Percentiles rank a stretch among this genome's conserved stretches.
Evolutionary conservation across 1,284 basidiomycete genomes (phyloP).

Genomic region (Irpex lacteus): DNA sequence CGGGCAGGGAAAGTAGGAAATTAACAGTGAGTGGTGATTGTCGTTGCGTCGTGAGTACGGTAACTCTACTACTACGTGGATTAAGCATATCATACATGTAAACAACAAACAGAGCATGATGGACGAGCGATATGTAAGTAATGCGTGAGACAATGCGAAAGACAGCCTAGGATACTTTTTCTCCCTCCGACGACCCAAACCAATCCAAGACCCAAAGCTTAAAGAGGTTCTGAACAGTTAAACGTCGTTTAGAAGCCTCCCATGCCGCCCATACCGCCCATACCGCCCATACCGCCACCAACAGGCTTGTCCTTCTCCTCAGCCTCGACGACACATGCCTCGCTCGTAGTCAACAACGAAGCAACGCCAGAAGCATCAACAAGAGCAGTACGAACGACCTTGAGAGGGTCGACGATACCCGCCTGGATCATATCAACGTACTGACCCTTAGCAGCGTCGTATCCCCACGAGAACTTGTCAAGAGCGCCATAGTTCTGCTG

Average conservation of each 20-base stretch:
- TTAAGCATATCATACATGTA: slow-evolving; percentile 8
- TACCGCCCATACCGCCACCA: slow-evolving; percentile 29
- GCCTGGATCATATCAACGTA: slow-evolving; percentile 93
- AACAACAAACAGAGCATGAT: slow-evolving; percentile 2
- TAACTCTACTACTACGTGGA: not conserved
- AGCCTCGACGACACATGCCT: slow-evolving; percentile 90
- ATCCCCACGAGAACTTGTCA: slow-evolving; percentile 84
- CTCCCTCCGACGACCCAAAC: not conserved
- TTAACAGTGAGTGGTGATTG: slow-evolving; percentile 11
- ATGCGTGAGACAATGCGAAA: slow-evolving; percentile 2
- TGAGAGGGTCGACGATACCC: slow-evolving; percentile 93
- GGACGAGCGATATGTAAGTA: slow-evolving; percentile 4
- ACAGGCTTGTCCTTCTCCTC: slow-evolving; percentile 78
- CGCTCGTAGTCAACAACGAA: slow-evolving; percentile 89
- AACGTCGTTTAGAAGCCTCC: slow-evolving; percentile 31
- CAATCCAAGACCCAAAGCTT: not conserved
- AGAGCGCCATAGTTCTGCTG: slow-evolving; percentile 62
- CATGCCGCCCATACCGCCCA: slow-evolving; percentile 53
- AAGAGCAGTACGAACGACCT: slow-evolving; percentile 91
- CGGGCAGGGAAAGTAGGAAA: too few species aligned
- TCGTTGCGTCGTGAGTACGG: slow-evolving; percentile 4
- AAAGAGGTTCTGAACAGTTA: not conserved
- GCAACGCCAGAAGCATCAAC: slow-evolving; percentile 88
- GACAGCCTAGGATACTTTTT: slow-evolving; percentile 16
- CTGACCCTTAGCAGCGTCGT: slow-evolving; percentile 89